Base-by-base conservation (phyloP, 495 filamentous ascomycete species). In the Neurospora discreta region DNA sequence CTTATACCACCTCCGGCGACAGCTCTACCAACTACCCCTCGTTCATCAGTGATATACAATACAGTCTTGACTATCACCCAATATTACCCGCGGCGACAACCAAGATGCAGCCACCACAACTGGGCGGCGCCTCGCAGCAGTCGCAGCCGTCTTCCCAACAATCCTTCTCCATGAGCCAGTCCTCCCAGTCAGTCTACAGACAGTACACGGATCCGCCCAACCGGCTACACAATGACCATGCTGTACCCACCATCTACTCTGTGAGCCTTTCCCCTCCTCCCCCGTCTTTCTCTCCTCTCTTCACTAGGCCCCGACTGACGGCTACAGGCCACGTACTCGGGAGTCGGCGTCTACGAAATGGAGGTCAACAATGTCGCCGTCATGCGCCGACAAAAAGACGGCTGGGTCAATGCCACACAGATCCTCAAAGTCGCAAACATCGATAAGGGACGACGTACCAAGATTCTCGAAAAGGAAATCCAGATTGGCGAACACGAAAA, bases 381-480 rank as follows among this genome's bases (percentile, higher is more conserved):
- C 26, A 99, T 99, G 95, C 92, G 95, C 74, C 90, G 95, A 69
- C 92, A 95, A 46, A 88, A 88, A 71, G 94, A 98, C 81, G 86
- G 93, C 78, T 97, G 93, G 91, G 91, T 98, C 72, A 98, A 98
- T 84, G 94, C 94, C 36, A 98, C 94, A 52, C 94, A 98, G 79
- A 97, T 98, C 70, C 86, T 98, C 39, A 99, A 99, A 80, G 93
- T 99, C 39, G 95, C 95, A 16, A 93, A 93, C 38, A 93, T 99
- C 58, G 94, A 96, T 74, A 99, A 99, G 81, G 95, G 95, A 46
- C 94, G 96, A 77, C 89, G 95, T 69, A 98, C 95, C 67, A 99
- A 99, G 81, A 95, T 98, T 9, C 84, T 99, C 52, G 95, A 99
- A 79, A 98, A 97, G 80, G 95, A 98, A 81, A 98, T 99, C 71